Conservation (phyloP, 192 early-diverging fungal species). For the Diversispora epigaea region DNA sequence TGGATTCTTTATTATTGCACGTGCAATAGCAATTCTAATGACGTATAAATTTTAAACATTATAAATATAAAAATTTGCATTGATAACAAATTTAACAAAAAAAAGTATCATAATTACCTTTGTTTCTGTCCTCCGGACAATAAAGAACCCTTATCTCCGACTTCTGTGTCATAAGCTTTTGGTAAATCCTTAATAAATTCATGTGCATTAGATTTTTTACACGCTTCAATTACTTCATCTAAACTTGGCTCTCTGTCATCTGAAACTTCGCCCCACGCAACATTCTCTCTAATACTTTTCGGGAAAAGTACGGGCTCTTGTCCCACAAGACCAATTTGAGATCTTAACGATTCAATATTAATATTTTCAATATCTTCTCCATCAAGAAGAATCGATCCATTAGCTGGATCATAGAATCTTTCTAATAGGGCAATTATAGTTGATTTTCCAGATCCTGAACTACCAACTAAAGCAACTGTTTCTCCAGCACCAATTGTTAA, state of each 20-base stretch:
- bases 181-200: constrained; percentile 73
- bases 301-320: constrained; percentile 83
- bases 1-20: too few species aligned
- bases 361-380: constrained; percentile 56
- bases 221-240: constrained; percentile 69
- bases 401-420: constrained; percentile 71
- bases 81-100: too few species aligned
- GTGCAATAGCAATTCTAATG: too few species aligned
- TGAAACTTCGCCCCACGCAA: too few species aligned
- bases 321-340: constrained; percentile 69
- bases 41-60: too few species aligned
- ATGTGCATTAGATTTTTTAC: constrained; percentile 70
- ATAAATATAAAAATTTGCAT: too few species aligned
- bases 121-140: constrained; percentile 93
- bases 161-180: constrained; percentile 84
- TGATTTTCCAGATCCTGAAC: constrained; percentile 48
- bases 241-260: constrained; percentile 61
- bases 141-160: constrained; percentile 79
- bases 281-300: constrained; percentile 38
- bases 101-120: constrained; percentile 36
- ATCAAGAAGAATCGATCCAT: constrained; percentile 50
- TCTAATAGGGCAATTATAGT: constrained; percentile 71
- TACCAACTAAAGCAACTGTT: constrained; percentile 87
- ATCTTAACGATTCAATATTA: constrained; percentile 63
- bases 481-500: constrained; percentile 70